Evolutionary conservation across 441 rosid species (phyloP), one percentile per base, ranked within the genome.

Genomic region (Mallotus repandus): DNA sequence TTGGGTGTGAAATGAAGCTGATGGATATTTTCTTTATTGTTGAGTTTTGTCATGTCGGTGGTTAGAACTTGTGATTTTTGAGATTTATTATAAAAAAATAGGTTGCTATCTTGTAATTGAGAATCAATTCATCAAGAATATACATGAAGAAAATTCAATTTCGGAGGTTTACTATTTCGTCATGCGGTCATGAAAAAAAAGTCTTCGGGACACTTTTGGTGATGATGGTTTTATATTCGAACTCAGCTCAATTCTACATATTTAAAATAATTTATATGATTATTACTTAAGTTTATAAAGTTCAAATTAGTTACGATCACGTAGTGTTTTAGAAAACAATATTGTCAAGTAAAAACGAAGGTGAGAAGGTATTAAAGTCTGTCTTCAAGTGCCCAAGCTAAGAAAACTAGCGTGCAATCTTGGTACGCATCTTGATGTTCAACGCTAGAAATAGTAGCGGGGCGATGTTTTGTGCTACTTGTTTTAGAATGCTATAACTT

Each of bases 1-100:
- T 38, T 25, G 50, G 3, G 66, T 71, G 59, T 54, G 72, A 69
- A 69, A 69, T 11, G 63, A 25, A 45, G 25, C 3, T 13, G 66
- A 45, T 57, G 4, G n/a, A 32, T 3, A 5, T 5, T 32, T 16
- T 9, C 13, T 1, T 16, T 9, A 49, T 9, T 41, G 45, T 16
- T 38, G 41, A 14, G 16, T 68, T 48, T 58, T 53, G 71, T 59
- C 60, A 32, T 59, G 18, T 52, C 13, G 18, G 13, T 15, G 6
- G 25, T 68, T 29, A 29, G 32, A 29, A 2, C 32, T 29, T 1
- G 4, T 4, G 41, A 38, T 4, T 4, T 4, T 4, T 0, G 41
- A 35, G 41, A 38, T 38, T 38, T 38, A 38, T 38, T 63, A 4
- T 10, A 50, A 50, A 50, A 12, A 13, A 16, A 13, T 50, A 2